phyloP scores from a whole-genome alignment of 768 basidiomycete genomes.

The Lactarius tabidus region DNA sequence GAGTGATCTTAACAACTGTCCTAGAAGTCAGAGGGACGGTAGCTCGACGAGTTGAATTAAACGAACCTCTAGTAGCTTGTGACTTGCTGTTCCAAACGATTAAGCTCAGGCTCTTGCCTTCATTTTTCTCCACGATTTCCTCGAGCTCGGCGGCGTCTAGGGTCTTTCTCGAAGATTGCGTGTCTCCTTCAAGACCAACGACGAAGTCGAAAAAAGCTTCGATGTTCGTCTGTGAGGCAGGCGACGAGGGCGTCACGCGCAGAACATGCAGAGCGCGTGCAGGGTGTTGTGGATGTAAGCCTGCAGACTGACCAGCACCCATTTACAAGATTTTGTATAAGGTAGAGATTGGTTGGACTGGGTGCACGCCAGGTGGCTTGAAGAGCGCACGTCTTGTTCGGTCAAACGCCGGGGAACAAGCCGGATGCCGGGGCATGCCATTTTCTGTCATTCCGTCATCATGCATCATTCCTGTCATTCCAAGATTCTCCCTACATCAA shows the following conservation, averaged over 20 bases:
- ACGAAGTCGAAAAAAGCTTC: constrained; percentile 98
- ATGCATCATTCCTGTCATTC: constrained; percentile 11
- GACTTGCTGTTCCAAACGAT: constrained; percentile 84
- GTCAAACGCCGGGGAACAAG: background rate
- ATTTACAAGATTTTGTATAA: constrained; percentile 36
- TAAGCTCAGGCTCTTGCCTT: constrained; percentile 63
- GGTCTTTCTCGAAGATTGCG: constrained; percentile 45
- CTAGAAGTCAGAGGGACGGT: constrained; percentile 2
- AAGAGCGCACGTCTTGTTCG: background rate
- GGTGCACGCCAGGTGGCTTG: background rate
- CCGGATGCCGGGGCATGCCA: background rate
- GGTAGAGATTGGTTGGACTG: background rate
- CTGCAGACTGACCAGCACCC: constrained; percentile 74
- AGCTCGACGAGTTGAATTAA: background rate
- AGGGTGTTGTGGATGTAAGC: constrained; percentile 42
- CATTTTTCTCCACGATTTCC: constrained; percentile 77
- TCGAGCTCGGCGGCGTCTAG: constrained; percentile 72
- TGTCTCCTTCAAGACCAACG: constrained; percentile 80
- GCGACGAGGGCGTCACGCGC: constrained; percentile 84
- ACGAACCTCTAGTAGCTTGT: constrained; percentile 62
- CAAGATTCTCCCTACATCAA: constrained; percentile 17
- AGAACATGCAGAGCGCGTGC: constrained; percentile 77
- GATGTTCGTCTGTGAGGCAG: constrained; percentile 79
- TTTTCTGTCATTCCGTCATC: background rate
- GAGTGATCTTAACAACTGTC: constrained; percentile 77